phyloP scores from a whole-genome alignment of 441 rosid species.

The Pelargonium fulgidum region DNA sequence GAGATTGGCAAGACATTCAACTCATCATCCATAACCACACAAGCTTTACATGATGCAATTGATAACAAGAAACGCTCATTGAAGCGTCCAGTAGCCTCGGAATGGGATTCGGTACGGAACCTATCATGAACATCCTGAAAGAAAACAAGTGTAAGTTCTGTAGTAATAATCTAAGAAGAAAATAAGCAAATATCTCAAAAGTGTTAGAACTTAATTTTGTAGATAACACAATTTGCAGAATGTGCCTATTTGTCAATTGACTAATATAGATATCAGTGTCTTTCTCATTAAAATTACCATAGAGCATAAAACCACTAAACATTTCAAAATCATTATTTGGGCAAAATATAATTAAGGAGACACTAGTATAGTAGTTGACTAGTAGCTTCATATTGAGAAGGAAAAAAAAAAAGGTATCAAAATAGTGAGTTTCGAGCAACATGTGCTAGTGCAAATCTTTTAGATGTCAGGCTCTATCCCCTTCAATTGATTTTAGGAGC shows the following conservation, averaged over 20 bases:
- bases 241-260: no score
- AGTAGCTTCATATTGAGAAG: not conserved
- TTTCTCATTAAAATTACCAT: not conserved
- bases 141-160: not conserved
- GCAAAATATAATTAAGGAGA: not conserved
- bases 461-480: not conserved
- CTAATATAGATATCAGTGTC: not conserved
- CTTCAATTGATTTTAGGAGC: not conserved
- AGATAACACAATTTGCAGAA: not conserved
- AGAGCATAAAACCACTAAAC: not conserved
- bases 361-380: not conserved
- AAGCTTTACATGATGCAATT: slow-evolving; percentile 85
- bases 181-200: not conserved
- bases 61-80: slow-evolving; percentile 91
- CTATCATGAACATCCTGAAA: slow-evolving; percentile 96
- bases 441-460: not conserved
- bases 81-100: slow-evolving; percentile 73
- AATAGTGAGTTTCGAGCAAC: not conserved
- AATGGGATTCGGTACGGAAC: slow-evolving; percentile 92
- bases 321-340: not conserved
- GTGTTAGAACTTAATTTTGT: not conserved
- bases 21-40: slow-evolving; percentile 93
- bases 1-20: slow-evolving; percentile 82
- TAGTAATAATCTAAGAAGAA: not conserved
- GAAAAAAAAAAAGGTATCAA: not conserved